These are phyloP conservation scores for Fallopia convolvulus DNA, from an alignment of 148 eudicot species.

Conservation along the genomic window DNA sequence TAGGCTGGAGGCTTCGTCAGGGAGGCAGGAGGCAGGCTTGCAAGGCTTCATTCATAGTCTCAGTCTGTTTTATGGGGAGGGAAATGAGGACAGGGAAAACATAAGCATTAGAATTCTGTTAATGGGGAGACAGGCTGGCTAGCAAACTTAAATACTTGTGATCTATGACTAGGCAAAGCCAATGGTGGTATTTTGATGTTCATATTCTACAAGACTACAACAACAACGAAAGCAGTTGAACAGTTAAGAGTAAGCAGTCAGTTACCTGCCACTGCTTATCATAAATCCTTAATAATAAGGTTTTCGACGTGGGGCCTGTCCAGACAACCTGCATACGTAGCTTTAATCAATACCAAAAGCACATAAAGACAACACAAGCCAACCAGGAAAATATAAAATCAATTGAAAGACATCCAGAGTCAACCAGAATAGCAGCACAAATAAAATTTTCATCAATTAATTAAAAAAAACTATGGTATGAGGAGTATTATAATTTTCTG, in stretches of 20 bases:
- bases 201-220: not conserved
- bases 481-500: too few species aligned
- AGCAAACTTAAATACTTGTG: constrained; percentile 22
- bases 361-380: not conserved
- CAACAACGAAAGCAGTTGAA: not conserved
- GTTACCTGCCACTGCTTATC: constrained; percentile 48
- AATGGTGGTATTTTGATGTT: not conserved
- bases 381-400: not conserved
- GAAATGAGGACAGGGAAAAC: constrained; percentile 70
- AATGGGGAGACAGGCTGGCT: constrained; percentile 29
- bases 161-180: constrained; percentile 10
- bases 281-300: constrained; percentile 46
- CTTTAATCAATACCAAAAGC: constrained; percentile 18
- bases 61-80: constrained; percentile 82
- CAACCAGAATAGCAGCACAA: not conserved
- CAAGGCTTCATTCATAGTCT: constrained; percentile 73
- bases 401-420: too few species aligned
- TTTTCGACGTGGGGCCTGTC: constrained; percentile 53
- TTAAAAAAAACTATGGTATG: not conserved
- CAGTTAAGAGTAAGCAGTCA: constrained; percentile 8
- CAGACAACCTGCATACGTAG: constrained; percentile 52
- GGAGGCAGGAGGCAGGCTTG: constrained; percentile 75
- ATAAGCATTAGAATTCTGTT: constrained; percentile 52
- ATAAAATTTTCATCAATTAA: not conserved
- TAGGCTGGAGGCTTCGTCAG: constrained; percentile 78